Conservation (phyloP, 352 stramenopile genomes). For the Pythium myriotylum region DNA sequence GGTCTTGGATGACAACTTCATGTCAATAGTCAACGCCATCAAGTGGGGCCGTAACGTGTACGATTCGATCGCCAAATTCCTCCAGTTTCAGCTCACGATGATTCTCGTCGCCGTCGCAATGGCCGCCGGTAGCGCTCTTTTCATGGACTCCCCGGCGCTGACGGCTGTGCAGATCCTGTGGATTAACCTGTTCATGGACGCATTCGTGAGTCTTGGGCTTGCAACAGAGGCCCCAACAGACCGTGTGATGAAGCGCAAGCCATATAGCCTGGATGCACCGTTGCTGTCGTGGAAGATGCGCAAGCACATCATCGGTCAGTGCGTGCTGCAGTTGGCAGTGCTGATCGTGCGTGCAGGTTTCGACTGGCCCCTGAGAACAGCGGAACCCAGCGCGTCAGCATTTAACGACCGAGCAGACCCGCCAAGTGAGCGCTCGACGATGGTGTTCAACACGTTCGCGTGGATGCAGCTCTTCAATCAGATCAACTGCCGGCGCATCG, state of each 20-base stretch:
- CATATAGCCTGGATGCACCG: constrained; percentile 90
- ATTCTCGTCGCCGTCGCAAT: constrained; percentile 95
- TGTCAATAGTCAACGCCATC: constrained; percentile 89
- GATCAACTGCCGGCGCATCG: constrained; percentile 80
- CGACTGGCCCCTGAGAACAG: constrained; percentile 26
- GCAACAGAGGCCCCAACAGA: constrained; percentile 92
- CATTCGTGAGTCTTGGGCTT: constrained; percentile 94
- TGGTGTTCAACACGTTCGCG: constrained; percentile 98
- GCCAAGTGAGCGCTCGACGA: constrained; percentile 63
- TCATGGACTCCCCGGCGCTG: constrained; percentile 86
- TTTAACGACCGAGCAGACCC: constrained; percentile 43
- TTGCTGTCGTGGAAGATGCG: constrained; percentile 95
- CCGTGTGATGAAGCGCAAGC: constrained; percentile 89
- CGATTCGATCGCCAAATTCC: constrained; percentile 96
- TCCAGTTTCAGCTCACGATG: constrained; percentile 98
- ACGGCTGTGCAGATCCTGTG: constrained; percentile 97
- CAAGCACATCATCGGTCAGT: constrained; percentile 94
- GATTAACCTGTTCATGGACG: constrained; percentile 99
- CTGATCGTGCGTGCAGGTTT: constrained; percentile 88
- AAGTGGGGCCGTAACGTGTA: constrained; percentile 80
- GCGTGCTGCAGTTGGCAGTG: constrained; percentile 89
- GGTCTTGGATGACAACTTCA: constrained; percentile 94
- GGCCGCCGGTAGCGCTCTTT: constrained; percentile 89
- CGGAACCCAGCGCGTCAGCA: not conserved
- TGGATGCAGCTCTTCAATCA: constrained; percentile 96